Conservation (phyloP, 345 rosid species). For the Passiflora organensis region DNA sequence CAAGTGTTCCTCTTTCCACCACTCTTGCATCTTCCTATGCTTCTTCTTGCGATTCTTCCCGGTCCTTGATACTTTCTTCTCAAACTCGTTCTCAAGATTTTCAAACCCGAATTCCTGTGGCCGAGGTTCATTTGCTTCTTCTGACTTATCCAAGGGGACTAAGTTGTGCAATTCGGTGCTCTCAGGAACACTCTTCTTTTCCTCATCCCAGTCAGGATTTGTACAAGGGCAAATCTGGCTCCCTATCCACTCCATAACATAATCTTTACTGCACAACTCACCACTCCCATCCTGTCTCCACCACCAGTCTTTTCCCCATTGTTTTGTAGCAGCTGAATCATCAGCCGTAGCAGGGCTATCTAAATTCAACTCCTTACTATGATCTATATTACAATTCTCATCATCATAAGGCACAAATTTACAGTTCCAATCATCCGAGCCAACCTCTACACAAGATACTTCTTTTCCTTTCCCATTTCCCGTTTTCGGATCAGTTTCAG, state of each 20-base stretch:
- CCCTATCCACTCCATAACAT: conserved; percentile 97
- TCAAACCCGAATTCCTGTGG: conserved; percentile 31
- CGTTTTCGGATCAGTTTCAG: conserved; percentile 35
- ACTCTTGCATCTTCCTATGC: conserved; percentile 81
- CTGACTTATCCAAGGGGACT: conserved; percentile 38
- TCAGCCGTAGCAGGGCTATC: conserved; percentile 37
- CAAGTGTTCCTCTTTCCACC: conserved; percentile 97
- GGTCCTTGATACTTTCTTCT: conserved; percentile 37
- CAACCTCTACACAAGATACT: conserved; percentile 41
- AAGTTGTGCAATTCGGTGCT: conserved; percentile 34
- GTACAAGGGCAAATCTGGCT: conserved; percentile 69
- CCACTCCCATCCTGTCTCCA: conserved; percentile 96
- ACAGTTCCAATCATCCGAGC: conserved; percentile 55
- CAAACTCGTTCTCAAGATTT: conserved; percentile 37
- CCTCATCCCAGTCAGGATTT: conserved; percentile 86
- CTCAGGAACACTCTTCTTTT: conserved; percentile 46
- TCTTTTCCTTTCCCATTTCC: conserved; percentile 63
- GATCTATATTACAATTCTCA: conserved; percentile 36
- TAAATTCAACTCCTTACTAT: conserved; percentile 53
- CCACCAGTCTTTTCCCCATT: conserved; percentile 99
- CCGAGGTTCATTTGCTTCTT: conserved; percentile 36
- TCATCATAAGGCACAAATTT: conserved; percentile 55
- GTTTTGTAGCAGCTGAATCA: conserved; percentile 42
- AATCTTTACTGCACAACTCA: conserved; percentile 88
- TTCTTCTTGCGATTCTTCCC: conserved; percentile 43